Base-by-base conservation (phyloP, 768 basidiomycete species). In the Hydnum rufescens region DNA sequence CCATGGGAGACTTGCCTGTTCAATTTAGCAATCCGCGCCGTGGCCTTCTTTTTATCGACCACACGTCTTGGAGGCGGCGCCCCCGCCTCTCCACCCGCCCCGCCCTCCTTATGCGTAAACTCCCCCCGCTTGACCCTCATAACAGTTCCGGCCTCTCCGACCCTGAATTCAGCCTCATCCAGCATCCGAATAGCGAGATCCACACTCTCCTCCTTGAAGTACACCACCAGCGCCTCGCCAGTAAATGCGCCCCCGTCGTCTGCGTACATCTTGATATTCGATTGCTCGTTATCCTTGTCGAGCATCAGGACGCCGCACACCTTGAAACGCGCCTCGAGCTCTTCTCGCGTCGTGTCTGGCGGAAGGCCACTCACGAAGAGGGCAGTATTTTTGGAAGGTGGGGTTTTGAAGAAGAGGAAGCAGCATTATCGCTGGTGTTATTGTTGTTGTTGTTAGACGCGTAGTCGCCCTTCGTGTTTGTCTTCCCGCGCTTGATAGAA, bases 151-250 rank as follows among this genome's bases (percentile, higher is more conserved):
- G 81, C 65, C 43, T 84, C 82, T 2, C 92, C 93, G 23, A 93
- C 60, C 54, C 88, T 70, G 55, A 99, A 68, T 63, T 95, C 90
- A 1, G 86, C 86, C 54, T 96, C 93, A 63, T 96, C 92, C 55
- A 97, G 69, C 51, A 97, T 70, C 58, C 72, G 82, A 56, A 85
- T 61, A 5, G 92, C 93, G 51, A 97, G 70, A 3, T 69, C 66
- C 19, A 97, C 95, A n/a, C 83, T 87, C 55, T 89, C 92, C 63
- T 93, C 89, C 65, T 95, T 95, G 72, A 96, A 93, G 65, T 85
- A 99, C 31, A 96, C 89, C 53, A 99, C 80, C 57, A 97, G 67
- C 2, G 90, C 93, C 58, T 97, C 93, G 34, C 95, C 93, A 58
- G 76, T 95, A 65, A 96, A 95, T 25, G 73, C 62, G 31, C 92